Conservation (phyloP, 805 yeast species). For the Saccharomyces eubayanus region DNA sequence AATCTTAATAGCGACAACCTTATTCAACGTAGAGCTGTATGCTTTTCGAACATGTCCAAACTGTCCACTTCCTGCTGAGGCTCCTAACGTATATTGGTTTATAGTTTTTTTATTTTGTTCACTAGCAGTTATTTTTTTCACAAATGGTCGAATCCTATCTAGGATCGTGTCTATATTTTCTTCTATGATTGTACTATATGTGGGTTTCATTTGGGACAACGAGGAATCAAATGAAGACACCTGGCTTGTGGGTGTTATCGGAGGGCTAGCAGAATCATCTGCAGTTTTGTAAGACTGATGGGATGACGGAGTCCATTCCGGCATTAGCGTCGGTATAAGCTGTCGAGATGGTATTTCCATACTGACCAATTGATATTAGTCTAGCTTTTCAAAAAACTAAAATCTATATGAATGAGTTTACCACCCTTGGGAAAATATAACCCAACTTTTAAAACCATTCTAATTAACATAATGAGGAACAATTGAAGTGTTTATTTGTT, state of each 20-base stretch:
- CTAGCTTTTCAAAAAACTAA: neutral
- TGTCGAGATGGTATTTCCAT: neutral
- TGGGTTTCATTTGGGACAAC: neutral
- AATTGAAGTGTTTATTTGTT: neutral
- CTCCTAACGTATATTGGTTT: conserved; percentile 13
- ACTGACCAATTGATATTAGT: neutral
- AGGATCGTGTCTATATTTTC: neutral
- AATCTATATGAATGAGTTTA: neutral
- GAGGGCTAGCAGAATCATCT: neutral
- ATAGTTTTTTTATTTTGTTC: conserved; percentile 3
- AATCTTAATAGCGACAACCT: conserved; percentile 24
- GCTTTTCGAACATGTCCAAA: conserved; percentile 29
- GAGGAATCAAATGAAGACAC: neutral
- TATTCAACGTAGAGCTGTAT: conserved; percentile 2
- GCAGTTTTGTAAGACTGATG: neutral
- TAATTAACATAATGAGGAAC: neutral
- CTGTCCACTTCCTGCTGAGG: conserved; percentile 26
- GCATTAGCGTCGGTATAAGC: neutral
- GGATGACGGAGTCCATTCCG: neutral
- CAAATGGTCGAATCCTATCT: neutral
- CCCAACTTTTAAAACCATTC: neutral
- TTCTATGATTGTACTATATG: neutral
- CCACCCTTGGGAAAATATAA: neutral
- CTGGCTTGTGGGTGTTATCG: neutral
- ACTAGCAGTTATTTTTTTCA: neutral